Percentiles rank a stretch among this genome's conserved stretches.
Evolutionary conservation across 495 filamentous ascomycete genomes (phyloP).

Genomic region (Aspergillus olivimuriae): DNA sequence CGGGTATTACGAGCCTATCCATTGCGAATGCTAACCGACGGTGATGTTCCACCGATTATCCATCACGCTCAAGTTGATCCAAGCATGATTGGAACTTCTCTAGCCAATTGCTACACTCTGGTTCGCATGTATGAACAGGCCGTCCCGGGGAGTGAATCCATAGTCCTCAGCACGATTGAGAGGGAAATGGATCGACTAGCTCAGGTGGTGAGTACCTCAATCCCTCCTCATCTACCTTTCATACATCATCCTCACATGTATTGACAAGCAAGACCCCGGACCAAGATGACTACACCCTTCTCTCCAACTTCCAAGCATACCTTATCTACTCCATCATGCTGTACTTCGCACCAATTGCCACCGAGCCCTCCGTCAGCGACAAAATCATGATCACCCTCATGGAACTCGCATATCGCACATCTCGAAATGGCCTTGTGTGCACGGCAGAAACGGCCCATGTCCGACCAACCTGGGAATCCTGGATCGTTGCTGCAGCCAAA

Average conservation of each 20-base stretch:
- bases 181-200: slow-evolving; percentile 33
- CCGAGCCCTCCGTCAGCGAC: slow-evolving; percentile 16
- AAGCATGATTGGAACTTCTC: slow-evolving; percentile 13
- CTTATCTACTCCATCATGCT: slow-evolving; percentile 40
- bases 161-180: slow-evolving; percentile 24
- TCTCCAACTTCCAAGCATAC: slow-evolving; percentile 43
- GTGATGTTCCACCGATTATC: slow-evolving; percentile 31
- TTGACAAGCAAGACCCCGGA: slow-evolving; percentile 4
- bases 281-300: slow-evolving; percentile 22
- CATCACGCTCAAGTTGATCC: slow-evolving; percentile 26
- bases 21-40: slow-evolving; percentile 19
- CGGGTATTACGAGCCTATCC: slow-evolving; percentile 35
- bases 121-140: slow-evolving; percentile 36
- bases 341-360: slow-evolving; percentile 29
- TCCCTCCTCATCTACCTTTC: no score
- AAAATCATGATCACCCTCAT: slow-evolving; percentile 38
- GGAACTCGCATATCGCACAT: slow-evolving; percentile 38
- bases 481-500: slow-evolving; percentile 42
- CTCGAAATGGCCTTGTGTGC: slow-evolving; percentile 33
- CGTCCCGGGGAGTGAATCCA: slow-evolving; percentile 31
- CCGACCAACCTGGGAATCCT: slow-evolving; percentile 42
- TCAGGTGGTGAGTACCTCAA: slow-evolving; percentile 6
- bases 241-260: no score
- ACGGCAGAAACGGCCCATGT: slow-evolving; percentile 25
- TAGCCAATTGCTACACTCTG: slow-evolving; percentile 38